A percentile compares a stretch with the other conserved stretches of the same genome.
These are phyloP conservation scores for Fomitopsis schrenkii DNA, from an alignment of 1,284 basidiomycete genomes.

Conservation along the genomic window DNA sequence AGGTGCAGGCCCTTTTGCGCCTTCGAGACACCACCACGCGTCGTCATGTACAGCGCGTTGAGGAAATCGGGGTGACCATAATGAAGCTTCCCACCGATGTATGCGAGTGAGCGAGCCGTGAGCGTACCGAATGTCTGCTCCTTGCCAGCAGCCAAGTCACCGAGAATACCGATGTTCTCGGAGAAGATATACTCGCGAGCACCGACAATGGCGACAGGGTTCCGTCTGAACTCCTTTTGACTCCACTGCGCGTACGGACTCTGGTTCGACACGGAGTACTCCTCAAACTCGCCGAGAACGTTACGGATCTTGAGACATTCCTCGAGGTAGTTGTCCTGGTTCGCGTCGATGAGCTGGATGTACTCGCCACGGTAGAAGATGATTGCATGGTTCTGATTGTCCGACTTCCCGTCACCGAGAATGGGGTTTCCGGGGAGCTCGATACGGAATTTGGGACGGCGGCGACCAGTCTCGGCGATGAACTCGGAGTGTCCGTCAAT, in stretches of 20 bases:
- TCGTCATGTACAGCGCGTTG: conserved; percentile 97
- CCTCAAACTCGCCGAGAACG: conserved; percentile 97
- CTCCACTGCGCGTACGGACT: conserved; percentile 92
- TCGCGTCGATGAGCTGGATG: conserved; percentile 98
- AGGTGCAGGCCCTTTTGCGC: conserved; percentile 98
- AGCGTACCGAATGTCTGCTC: conserved; percentile 99
- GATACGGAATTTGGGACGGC: conserved; percentile 96
- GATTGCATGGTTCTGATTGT: conserved; percentile 99
- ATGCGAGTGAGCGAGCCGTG: conserved; percentile 90
- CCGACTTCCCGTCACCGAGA: conserved; percentile 97
- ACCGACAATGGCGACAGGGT: conserved; percentile 96
- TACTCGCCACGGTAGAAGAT: conserved; percentile 99
- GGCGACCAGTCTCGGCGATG: conserved; percentile 81
- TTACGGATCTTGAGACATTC: conserved; percentile 99
- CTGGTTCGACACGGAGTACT: conserved; percentile 82
- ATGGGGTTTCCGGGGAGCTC: conserved; percentile 99
- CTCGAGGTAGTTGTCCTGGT: conserved; percentile 99
- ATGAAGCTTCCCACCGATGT: conserved; percentile 98
- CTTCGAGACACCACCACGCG: conserved; percentile 97
- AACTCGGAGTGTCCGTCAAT: conserved; percentile 99
- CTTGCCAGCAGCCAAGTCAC: conserved; percentile 97
- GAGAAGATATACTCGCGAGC: conserved; percentile 99
- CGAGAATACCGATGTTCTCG: conserved; percentile 99
- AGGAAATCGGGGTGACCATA: conserved; percentile 99
- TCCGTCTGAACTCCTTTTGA: conserved; percentile 80